Percentiles rank a stretch among this genome's conserved stretches.
Evolutionary conservation across 768 basidiomycete species (phyloP).

Genomic region (Cantharellus cinnabarinus): DNA sequence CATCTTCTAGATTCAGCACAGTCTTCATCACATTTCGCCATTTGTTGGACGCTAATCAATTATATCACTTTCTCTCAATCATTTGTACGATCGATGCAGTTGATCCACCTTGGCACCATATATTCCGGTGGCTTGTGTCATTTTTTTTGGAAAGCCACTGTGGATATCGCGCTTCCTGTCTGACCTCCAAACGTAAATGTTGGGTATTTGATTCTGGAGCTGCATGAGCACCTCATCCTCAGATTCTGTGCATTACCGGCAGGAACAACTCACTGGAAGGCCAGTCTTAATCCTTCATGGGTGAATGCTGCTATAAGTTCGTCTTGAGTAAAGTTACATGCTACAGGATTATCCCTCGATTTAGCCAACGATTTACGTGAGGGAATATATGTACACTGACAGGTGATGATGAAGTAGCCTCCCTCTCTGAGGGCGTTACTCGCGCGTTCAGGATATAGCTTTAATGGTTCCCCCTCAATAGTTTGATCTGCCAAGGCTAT

Average conservation of each 20-base stretch:
- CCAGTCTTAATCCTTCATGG: slow-evolving; percentile 26
- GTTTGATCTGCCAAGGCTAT: slow-evolving; percentile 53
- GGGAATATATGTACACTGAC: slow-evolving; percentile 25
- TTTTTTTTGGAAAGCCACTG: slow-evolving; percentile 43
- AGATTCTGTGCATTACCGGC: not conserved
- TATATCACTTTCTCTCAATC: not conserved
- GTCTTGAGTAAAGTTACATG: slow-evolving; percentile 72
- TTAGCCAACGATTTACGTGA: not conserved
- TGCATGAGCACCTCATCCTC: slow-evolving; percentile 13
- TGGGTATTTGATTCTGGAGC: slow-evolving; percentile 55
- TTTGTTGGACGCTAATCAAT: not conserved
- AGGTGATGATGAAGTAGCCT: slow-evolving; percentile 60
- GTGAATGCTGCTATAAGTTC: slow-evolving; percentile 41
- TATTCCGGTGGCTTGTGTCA: not conserved
- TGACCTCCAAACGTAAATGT: slow-evolving; percentile 60
- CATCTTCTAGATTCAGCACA: slow-evolving; percentile 21
- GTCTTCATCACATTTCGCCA: not conserved
- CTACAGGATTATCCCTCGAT: slow-evolving; percentile 16
- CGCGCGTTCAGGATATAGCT: slow-evolving; percentile 39
- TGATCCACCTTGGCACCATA: not conserved
- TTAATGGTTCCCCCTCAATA: slow-evolving; percentile 29
- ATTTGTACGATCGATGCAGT: not conserved
- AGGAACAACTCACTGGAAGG: slow-evolving; percentile 37
- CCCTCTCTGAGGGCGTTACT: slow-evolving; percentile 38
- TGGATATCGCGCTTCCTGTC: slow-evolving; percentile 47